Conservation (phyloP, 257 asterid species). For the Parsonsia alboflavescens region DNA sequence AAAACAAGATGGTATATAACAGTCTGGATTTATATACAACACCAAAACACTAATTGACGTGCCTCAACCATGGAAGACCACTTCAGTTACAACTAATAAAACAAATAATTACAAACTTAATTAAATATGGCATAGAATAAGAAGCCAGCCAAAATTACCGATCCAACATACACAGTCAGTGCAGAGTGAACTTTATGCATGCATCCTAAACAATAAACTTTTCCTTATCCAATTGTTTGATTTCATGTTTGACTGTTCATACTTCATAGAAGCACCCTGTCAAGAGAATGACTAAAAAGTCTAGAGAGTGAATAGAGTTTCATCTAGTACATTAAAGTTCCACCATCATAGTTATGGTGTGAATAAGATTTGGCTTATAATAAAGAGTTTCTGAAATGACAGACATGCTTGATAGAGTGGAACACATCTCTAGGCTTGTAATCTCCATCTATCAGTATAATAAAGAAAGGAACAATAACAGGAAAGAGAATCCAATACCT, state of each 20-base stretch:
- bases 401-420: neutral
- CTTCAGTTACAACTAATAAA: neutral
- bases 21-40: neutral
- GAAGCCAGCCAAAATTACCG: neutral
- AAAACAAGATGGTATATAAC: neutral
- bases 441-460: neutral
- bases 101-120: neutral
- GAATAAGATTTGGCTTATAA: neutral
- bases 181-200: neutral
- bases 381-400: neutral
- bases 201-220: neutral
- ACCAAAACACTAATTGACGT: neutral
- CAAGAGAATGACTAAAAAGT: neutral
- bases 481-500: conserved; percentile 37
- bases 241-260: neutral
- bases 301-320: neutral
- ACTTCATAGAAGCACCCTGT: neutral
- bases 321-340: neutral
- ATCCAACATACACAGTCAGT: neutral
- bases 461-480: neutral
- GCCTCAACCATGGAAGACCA: neutral
- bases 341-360: neutral
- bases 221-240: neutral
- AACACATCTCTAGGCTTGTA: neutral
- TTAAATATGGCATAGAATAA: neutral